phyloP scores from a whole-genome alignment of 495 filamentous ascomycete species.

The Barbatosphaeria neglecta region DNA sequence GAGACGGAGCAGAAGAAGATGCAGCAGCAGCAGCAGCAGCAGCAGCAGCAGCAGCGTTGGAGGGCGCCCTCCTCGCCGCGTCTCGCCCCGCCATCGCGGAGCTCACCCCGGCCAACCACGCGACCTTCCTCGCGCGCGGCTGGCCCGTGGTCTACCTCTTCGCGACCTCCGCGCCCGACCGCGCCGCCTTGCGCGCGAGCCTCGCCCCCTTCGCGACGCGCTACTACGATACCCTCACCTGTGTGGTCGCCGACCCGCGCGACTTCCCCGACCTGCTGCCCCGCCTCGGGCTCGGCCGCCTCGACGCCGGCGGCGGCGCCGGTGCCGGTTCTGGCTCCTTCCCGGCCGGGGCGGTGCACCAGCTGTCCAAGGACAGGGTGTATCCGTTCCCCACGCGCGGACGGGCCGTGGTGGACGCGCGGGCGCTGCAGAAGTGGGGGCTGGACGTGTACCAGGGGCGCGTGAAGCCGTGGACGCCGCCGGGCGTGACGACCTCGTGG shows the following conservation, averaged over 20 bases:
- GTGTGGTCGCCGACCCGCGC: conserved; percentile 26
- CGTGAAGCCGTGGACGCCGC: conserved; percentile 22
- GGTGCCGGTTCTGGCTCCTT: conserved; percentile 5
- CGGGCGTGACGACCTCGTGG: conserved; percentile 14
- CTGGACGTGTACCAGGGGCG: conserved; percentile 20
- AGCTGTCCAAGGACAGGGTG: conserved; percentile 21
- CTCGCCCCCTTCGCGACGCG: conserved; percentile 25
- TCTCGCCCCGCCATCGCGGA: conserved; percentile 24
- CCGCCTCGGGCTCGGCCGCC: conserved; percentile 20
- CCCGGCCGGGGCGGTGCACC: conserved; percentile 22
- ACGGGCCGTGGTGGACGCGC: conserved; percentile 8
- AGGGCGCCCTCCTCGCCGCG: conserved; percentile 17
- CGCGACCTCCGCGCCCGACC: conserved; percentile 14
- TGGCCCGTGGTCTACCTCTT: conserved; percentile 36
- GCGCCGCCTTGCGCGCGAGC: conserved; percentile 11
- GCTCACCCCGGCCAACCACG: conserved; percentile 23
- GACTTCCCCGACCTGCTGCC: conserved; percentile 28
- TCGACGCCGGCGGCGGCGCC: no score
- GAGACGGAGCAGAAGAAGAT: no score
- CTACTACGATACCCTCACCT: conserved; percentile 27
- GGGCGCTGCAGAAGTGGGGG: conserved; percentile 16
- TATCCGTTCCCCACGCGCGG: conserved; percentile 20
- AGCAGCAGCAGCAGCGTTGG: conserved; percentile 15
- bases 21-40: no score
- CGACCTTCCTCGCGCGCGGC: conserved; percentile 23